phyloP scores from a whole-genome alignment of 2,329 filamentous ascomycete species.

The Alternaria gansuensis region DNA sequence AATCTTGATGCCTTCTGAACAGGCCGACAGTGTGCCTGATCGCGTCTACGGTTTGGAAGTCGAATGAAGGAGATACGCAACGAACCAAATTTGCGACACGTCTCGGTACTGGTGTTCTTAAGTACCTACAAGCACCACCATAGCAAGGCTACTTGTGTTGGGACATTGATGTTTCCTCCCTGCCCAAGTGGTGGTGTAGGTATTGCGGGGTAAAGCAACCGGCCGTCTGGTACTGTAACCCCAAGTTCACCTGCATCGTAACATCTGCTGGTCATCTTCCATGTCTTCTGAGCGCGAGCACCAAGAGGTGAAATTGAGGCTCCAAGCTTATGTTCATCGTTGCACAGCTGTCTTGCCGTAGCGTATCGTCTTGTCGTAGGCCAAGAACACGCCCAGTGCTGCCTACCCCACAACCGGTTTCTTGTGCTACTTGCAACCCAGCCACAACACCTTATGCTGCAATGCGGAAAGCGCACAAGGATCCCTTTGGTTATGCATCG shows the following conservation, averaged over 20 bases:
- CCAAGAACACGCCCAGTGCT: conserved; percentile 13
- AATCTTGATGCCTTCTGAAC: background rate
- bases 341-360: conserved; percentile 10
- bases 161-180: conserved; percentile 28
- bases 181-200: conserved; percentile 25
- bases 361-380: conserved; percentile 5
- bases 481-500: background rate
- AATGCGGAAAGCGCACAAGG: background rate
- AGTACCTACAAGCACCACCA: background rate
- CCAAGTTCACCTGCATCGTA: background rate
- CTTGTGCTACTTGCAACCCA: conserved; percentile 12
- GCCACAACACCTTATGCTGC: background rate
- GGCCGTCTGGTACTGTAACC: conserved; percentile 18
- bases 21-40: background rate
- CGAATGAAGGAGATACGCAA: background rate
- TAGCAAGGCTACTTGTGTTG: conserved; percentile 32
- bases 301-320: background rate
- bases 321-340: conserved; percentile 10
- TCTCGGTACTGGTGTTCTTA: background rate
- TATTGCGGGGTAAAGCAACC: conserved; percentile 41
- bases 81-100: background rate
- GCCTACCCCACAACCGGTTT: conserved; percentile 22
- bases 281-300: background rate
- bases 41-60: background rate
- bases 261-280: background rate